These are phyloP conservation scores for Solanum habrochaites DNA, from an alignment of 257 asterid species.

Conservation along the genomic window DNA sequence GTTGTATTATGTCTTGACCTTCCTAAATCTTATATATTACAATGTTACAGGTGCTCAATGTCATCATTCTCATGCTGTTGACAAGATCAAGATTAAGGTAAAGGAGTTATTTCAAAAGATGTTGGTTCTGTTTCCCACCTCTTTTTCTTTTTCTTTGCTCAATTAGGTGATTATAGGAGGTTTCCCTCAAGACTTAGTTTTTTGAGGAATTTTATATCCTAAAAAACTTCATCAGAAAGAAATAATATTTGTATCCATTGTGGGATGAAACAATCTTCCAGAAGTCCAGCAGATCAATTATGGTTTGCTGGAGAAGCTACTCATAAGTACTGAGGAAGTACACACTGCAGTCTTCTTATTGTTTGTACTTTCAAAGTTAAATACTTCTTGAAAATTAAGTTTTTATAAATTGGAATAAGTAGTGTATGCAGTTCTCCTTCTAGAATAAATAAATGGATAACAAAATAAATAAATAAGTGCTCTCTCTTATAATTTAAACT, in stretches of 20 bases:
- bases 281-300: not conserved
- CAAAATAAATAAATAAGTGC: not conserved
- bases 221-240: not conserved
- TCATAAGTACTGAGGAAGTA: not conserved
- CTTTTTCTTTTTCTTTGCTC: not conserved
- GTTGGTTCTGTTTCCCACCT: not conserved
- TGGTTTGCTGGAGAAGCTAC: not conserved
- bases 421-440: not conserved
- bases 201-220: not conserved
- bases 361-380: not conserved
- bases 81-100: slow-evolving; percentile 60
- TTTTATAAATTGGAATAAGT: not conserved
- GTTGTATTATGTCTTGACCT: not conserved
- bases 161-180: not conserved
- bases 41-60: slow-evolving; percentile 48
- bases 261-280: not conserved
- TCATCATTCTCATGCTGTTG: slow-evolving; percentile 24
- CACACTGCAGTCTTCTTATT: not conserved
- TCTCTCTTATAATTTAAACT: not conserved
- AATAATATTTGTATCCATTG: not conserved
- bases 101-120: not conserved
- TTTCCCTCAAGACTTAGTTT: not conserved
- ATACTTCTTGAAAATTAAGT: not conserved
- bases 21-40: slow-evolving; percentile 15
- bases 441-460: not conserved